Base-by-base conservation (phyloP, 2,329 filamentous ascomycete species). In the Colletotrichum orbiculare region DNA sequence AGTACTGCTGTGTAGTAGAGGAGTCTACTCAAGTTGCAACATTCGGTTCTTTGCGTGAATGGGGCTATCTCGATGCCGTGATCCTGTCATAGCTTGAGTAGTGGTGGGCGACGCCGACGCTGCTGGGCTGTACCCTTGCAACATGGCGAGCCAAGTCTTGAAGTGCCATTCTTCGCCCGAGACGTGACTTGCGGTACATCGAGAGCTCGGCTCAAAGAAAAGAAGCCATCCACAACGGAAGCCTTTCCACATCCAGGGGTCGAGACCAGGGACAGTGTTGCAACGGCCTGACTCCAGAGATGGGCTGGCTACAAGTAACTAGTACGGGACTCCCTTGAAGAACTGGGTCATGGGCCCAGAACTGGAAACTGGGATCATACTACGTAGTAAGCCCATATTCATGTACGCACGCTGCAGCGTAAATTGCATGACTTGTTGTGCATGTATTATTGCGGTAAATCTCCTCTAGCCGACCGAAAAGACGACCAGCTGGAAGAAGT, bases 221-320 rank as follows among this genome's bases (percentile, higher is more conserved):
- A 43, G 52, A 61, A 41, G 50, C 52, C 62, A 65, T 61, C 62
- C 62, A 65, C 62, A 62, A 52, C 62, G 62, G 57, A 62, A 35
- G 62, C 62, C 41, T 65, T 65, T 61, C 62, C 62, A 56, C 50
- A 65, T 47, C 57, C 38, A 65, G 62, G 57, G 57, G 57, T 46
- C 39, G 46, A 46, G 62, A 50, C 57, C 62, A 65, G 57, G 62
- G 62, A 61, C 62, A 65, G 62, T 61, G 62, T 65, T 11, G 57
- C 57, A 65, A 65, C 62, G 47, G 57, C 50, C 57, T 65, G 62
- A 61, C 62, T 61, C 62, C 57, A 65, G 56, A 64, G 56, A 64
- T 64, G 61, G 56, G 56, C 46, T 65, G 15, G 43, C 15, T 15
- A 41, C 38, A 41, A 12, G 38, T 41, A n/a, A n/a, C n/a, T n/a